Evolutionary conservation across 1,139 yeast genomes (phyloP).

Genomic region (Pichia sp.): DNA sequence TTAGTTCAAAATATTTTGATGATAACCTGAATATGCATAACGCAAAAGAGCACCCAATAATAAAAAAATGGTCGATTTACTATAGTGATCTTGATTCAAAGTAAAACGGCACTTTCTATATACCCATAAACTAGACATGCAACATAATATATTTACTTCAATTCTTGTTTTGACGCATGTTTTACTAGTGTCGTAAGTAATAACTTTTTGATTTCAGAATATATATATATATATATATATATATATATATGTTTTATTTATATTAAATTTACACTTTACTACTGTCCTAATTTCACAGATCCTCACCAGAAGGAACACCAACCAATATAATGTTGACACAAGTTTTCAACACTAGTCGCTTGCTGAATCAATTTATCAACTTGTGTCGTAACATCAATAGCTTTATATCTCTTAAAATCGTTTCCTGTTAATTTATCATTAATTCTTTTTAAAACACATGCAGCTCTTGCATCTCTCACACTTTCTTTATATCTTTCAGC

Average conservation of each 20-base stretch:
- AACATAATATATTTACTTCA: too few species aligned
- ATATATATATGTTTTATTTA: too few species aligned
- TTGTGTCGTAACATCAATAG: conserved; percentile 78
- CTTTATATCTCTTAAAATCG: conserved; percentile 69
- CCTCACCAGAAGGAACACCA: conserved; percentile 99
- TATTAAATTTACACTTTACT: too few species aligned
- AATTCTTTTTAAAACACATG: conserved; percentile 80
- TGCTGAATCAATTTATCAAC: conserved; percentile 92
- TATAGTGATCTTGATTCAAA: neutral
- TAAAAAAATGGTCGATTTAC: conserved; percentile 32
- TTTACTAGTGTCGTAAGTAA: too few species aligned
- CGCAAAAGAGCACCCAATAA: conserved; percentile 32
- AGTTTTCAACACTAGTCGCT: conserved; percentile 92
- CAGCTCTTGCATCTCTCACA: conserved; percentile 84
- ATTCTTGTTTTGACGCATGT: too few species aligned
- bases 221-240: too few species aligned
- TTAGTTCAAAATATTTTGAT: conserved; percentile 46
- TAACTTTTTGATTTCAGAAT: too few species aligned
- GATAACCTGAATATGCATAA: conserved; percentile 37
- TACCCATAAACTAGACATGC: too few species aligned
- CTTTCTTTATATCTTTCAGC: conserved; percentile 74
- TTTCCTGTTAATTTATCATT: conserved; percentile 91
- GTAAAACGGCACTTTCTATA: too few species aligned
- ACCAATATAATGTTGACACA: conserved; percentile 95
- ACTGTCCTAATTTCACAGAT: too few species aligned